phyloP scores from a whole-genome alignment of 2,329 filamentous ascomycete genomes.

The Torrubiellomyces zombiae region DNA sequence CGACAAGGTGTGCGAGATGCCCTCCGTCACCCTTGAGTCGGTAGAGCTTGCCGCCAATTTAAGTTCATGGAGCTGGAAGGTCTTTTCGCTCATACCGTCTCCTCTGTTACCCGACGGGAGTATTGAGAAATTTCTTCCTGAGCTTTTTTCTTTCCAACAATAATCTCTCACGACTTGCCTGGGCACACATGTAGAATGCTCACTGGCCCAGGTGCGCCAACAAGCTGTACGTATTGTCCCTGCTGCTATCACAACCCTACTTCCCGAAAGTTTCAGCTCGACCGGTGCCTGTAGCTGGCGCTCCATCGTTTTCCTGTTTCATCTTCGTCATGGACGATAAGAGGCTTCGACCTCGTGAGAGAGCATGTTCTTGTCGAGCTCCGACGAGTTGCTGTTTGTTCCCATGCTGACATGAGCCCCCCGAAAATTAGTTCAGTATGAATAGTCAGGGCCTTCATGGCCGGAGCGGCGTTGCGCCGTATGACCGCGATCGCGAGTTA shows the following conservation, averaged over 20 bases:
- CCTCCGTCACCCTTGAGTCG: constrained; percentile 13
- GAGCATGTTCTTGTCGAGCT: constrained; percentile 2
- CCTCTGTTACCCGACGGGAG: constrained; percentile 1
- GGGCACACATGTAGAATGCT: constrained; percentile 20
- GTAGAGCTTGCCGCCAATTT: constrained; percentile 14
- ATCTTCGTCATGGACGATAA: too few relatives aligned
- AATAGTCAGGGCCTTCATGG: constrained; percentile 29
- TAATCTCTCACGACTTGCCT: too few relatives aligned
- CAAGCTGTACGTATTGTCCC: constrained; percentile 18
- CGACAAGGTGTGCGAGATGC: constrained; percentile 12
- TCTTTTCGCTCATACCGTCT: background rate
- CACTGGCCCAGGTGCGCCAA: constrained; percentile 14
- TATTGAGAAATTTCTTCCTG: too few relatives aligned
- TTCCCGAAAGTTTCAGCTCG: constrained; percentile 1
- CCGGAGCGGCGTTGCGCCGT: constrained; percentile 21
- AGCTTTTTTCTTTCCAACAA: constrained; percentile 2
- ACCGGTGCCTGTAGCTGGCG: background rate
- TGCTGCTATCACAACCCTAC: constrained; percentile 8
- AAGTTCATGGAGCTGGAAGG: background rate
- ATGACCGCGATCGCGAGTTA: constrained; percentile 32
- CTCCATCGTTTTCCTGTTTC: background rate
- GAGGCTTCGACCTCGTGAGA: too few relatives aligned
- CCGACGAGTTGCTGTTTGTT: too few relatives aligned
- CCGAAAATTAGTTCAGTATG: constrained; percentile 17
- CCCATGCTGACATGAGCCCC: constrained; percentile 2